Evolutionary conservation across 768 basidiomycete genomes (phyloP).

Genomic region (Serendipita sp.): DNA sequence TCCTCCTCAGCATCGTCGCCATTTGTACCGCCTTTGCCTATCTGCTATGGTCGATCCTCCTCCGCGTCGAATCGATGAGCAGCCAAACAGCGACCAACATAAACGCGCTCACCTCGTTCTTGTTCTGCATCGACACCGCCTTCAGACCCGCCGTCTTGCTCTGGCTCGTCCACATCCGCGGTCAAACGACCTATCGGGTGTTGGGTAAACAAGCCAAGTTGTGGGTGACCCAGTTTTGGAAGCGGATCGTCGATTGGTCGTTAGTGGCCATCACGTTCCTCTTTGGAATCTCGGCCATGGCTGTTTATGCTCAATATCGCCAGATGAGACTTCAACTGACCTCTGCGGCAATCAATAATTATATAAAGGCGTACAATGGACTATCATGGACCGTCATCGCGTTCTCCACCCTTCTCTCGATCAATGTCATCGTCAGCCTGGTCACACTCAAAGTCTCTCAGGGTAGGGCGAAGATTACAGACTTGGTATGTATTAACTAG

Average conservation of each 20-base stretch:
- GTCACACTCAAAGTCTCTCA: neutral
- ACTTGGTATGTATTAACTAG: neutral
- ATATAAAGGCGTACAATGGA: neutral
- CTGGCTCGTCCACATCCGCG: neutral
- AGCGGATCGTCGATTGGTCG: slow-evolving; percentile 1
- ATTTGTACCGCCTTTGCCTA: neutral
- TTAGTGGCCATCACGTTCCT: neutral
- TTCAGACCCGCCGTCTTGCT: neutral
- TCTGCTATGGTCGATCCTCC: neutral
- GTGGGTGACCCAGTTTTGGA: neutral
- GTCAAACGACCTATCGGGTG: neutral
- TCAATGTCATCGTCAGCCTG: neutral
- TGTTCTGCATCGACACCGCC: neutral
- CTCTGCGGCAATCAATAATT: neutral
- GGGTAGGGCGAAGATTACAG: neutral
- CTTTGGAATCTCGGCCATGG: neutral
- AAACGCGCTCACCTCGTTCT: neutral
- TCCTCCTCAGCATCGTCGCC: neutral
- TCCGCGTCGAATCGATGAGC: neutral
- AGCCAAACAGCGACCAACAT: neutral
- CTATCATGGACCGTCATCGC: neutral
- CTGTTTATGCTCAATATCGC: neutral
- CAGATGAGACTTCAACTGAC: neutral
- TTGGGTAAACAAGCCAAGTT: neutral
- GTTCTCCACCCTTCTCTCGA: neutral